Evolutionary conservation across 2,329 filamentous ascomycete genomes (phyloP).

Genomic region (Trichoderma endophyticum): DNA sequence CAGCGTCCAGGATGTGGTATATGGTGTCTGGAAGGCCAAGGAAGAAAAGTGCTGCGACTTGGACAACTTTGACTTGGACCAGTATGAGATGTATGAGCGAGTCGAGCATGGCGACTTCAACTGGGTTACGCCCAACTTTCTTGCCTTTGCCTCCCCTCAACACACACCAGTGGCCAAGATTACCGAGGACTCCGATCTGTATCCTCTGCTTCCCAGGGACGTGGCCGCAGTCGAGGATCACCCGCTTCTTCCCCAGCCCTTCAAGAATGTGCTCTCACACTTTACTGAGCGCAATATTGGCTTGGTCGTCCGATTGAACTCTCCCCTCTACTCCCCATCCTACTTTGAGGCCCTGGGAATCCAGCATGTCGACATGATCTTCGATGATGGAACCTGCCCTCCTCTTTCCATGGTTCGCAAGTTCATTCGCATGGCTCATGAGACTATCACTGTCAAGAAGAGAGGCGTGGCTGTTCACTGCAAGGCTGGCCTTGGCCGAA

Average conservation of each 20-base stretch:
- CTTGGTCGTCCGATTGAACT: conserved; percentile 92
- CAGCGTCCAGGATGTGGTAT: conserved; percentile 95
- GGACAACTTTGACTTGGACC: conserved; percentile 91
- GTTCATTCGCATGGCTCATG: conserved; percentile 91
- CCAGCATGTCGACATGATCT: conserved; percentile 98
- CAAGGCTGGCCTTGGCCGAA: conserved; percentile 93
- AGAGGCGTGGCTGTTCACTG: conserved; percentile 97
- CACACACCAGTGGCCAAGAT: conserved; percentile 73
- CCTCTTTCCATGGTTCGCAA: conserved; percentile 83
- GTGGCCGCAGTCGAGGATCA: conserved; percentile 68
- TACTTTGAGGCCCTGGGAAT: conserved; percentile 96
- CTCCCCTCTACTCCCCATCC: conserved; percentile 91
- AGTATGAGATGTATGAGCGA: conserved; percentile 93
- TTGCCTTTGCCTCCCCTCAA: conserved; percentile 95
- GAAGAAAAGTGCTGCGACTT: conserved; percentile 89
- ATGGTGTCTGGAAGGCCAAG: conserved; percentile 98
- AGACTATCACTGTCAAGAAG: conserved; percentile 87
- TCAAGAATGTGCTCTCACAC: conserved; percentile 93
- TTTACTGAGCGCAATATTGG: conserved; percentile 87
- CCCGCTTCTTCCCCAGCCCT: conserved; percentile 73
- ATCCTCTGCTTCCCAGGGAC: conserved; percentile 69
- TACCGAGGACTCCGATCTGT: conserved; percentile 68
- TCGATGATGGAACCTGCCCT: conserved; percentile 96
- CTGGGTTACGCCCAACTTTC: conserved; percentile 93
- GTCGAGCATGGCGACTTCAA: conserved; percentile 99